Evolutionary conservation across 1,139 yeast species (phyloP).

Genomic region (Taiozyma sp.): DNA sequence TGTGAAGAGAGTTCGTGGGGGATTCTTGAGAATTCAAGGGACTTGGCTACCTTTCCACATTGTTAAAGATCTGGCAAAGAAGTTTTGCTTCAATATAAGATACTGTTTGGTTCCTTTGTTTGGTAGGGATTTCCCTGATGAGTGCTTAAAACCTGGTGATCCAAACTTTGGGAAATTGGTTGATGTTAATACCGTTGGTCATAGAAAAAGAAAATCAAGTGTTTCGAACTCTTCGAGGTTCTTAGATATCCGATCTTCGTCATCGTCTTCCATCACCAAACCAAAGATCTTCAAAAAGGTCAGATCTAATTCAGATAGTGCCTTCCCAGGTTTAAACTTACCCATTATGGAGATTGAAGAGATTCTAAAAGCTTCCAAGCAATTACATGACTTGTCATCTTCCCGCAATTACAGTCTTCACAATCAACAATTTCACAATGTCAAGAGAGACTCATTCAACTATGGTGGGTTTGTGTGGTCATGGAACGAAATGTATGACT

Average conservation of each 20-base stretch:
- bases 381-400: conserved; percentile 20
- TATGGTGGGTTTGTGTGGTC: conserved; percentile 25
- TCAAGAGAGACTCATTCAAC: conserved; percentile 9
- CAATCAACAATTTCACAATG: background rate
- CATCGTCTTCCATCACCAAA: background rate
- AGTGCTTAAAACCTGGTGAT: conserved; percentile 62
- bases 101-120: conserved; percentile 74
- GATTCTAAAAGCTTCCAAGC: conserved; percentile 22
- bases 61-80: conserved; percentile 62
- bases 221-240: background rate
- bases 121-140: conserved; percentile 66
- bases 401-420: background rate
- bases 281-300: conserved; percentile 6
- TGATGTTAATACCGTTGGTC: conserved; percentile 24
- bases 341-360: conserved; percentile 20
- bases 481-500: conserved; percentile 19
- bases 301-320: conserved; percentile 19
- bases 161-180: conserved; percentile 62
- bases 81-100: conserved; percentile 76
- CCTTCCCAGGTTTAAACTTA: background rate
- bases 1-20: conserved; percentile 81
- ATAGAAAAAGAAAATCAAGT: conserved; percentile 18
- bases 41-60: conserved; percentile 83
- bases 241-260: background rate
- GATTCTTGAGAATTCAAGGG: conserved; percentile 89